phyloP scores from a whole-genome alignment of 805 yeast genomes.

The Candida qinlingensis region DNA sequence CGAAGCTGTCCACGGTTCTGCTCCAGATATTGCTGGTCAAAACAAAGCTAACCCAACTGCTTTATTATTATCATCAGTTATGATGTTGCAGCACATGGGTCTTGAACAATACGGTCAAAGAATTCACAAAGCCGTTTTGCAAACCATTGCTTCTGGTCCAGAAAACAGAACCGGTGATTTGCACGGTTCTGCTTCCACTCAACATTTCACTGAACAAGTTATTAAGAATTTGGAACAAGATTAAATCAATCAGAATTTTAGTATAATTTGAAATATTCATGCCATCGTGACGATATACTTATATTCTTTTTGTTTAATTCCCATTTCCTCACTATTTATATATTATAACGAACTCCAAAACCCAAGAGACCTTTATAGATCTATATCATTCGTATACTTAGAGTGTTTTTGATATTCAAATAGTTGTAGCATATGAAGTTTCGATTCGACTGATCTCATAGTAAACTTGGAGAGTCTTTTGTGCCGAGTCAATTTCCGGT shows the following conservation, averaged over 20 bases:
- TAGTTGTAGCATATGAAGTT: too few species aligned
- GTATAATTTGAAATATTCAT: not conserved
- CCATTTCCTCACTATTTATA: not conserved
- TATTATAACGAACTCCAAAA: slow-evolving; percentile 1
- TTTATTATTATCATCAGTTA: slow-evolving; percentile 86
- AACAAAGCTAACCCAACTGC: slow-evolving; percentile 99
- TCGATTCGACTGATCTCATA: too few species aligned
- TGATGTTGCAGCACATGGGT: slow-evolving; percentile 99
- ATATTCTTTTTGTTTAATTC: not conserved
- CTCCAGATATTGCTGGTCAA: slow-evolving; percentile 99
- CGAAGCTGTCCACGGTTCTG: slow-evolving; percentile 99
- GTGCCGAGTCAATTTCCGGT: not conserved
- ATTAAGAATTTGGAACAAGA: slow-evolving; percentile 42
- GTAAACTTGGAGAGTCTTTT: too few species aligned
- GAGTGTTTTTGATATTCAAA: too few species aligned
- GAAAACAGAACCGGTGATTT: slow-evolving; percentile 96
- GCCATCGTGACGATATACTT: slow-evolving; percentile 1
- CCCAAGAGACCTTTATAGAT: slow-evolving; percentile 1
- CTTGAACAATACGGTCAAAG: slow-evolving; percentile 73
- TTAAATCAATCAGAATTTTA: not conserved
- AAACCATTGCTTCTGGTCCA: slow-evolving; percentile 90
- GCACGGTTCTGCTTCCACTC: slow-evolving; percentile 86
- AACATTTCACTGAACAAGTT: slow-evolving; percentile 88
- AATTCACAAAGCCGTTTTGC: slow-evolving; percentile 81
- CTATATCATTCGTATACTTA: not conserved